Conservation (phyloP, 2,329 filamentous ascomycete species). For the Aspergillus unguis region DNA sequence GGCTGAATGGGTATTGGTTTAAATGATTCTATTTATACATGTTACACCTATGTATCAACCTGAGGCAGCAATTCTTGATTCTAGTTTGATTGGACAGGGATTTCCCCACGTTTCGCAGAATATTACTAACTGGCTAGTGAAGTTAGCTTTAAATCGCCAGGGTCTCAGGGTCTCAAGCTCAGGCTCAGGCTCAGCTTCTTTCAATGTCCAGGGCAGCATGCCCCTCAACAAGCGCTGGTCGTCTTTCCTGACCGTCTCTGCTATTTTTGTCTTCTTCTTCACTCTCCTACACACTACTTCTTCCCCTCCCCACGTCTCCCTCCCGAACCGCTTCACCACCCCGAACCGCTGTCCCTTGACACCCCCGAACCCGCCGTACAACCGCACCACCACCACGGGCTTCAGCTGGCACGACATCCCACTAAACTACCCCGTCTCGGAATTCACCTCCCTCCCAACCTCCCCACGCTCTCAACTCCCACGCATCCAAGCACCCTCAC, state of each 20-base stretch:
- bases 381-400: background rate
- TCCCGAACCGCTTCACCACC: background rate
- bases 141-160: background rate
- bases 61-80: no score
- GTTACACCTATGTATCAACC: no score
- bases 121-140: no score
- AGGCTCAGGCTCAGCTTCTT: no score
- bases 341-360: background rate
- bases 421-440: background rate
- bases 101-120: no score
- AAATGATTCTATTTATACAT: background rate
- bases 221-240: background rate
- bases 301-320: background rate
- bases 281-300: background rate
- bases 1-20: conserved; percentile 18
- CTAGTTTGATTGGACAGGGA: no score
- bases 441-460: background rate
- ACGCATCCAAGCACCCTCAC: background rate
- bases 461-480: background rate
- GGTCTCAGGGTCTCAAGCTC: background rate
- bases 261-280: conserved; percentile 3
- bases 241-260: background rate
- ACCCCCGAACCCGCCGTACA: conserved; percentile 3
- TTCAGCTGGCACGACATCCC: conserved; percentile 8
- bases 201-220: background rate